Base-by-base conservation (phyloP, 164 flowering plant genomes). In the Chimonanthus salicifolius region DNA sequence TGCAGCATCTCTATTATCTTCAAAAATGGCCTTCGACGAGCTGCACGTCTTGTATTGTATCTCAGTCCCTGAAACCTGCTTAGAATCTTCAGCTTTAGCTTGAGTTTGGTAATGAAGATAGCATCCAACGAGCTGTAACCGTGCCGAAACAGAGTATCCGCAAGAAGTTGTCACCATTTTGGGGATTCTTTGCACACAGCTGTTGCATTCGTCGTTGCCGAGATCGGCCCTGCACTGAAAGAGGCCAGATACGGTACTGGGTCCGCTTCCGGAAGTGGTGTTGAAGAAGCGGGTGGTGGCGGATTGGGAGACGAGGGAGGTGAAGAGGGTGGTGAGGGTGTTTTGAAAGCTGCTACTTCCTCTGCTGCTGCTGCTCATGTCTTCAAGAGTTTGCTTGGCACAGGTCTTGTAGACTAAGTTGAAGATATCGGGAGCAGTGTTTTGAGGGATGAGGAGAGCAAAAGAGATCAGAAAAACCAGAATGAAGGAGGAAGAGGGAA, bases 211-310 rank as follows among this genome's bases (percentile, higher is more conserved):
- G 6, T 72, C 76, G 66, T 83, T 85, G 69, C 82, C 80, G 20
- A 95, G 83, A 74, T 95, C 98, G 64, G 97, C 97, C 62, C 99
- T 84, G 79, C 99, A 95, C 72, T 95, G 98, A 73, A 83, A 95
- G 4, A 90, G 87, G 20, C 94, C 99, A 6, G 85, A 74, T 3
- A 95, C 80, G 74, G 90, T 46, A 70, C 79, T 65, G 64, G 83
- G 90, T 69, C 85, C 87, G 44, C 80, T 71, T 7, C 90, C 93
- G 13, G 94, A 70, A 64, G 83, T 80, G 72, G 94, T 79, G 63
- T 91, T 89, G 87, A 49, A 95, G 80, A 87, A 95, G 77, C 79
- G 87, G 76, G 85, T 21, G 49, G 86, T 87, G 69, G 94, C 78
- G 64, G 97, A 84, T 64, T 92, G 97, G 51, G 88, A 72, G 67